A percentile compares a stretch with the other conserved stretches of the same genome.
These are phyloP conservation scores for Chondrostereum purpureum DNA, from an alignment of 1,284 basidiomycete species.

Conservation along the genomic window DNA sequence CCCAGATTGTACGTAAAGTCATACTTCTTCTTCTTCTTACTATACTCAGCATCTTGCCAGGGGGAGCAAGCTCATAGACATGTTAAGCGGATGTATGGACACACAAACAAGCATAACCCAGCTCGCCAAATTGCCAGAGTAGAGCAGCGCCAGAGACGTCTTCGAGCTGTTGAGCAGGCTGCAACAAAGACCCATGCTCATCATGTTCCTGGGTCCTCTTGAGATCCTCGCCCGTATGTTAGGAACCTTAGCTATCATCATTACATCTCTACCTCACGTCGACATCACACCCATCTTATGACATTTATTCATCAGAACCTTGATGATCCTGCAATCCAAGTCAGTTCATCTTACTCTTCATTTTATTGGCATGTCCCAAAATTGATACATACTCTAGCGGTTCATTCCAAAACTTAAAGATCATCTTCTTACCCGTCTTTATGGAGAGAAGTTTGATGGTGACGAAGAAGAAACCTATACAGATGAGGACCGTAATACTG, in stretches of 20 bases:
- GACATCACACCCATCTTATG: no score
- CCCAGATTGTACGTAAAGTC: constrained; percentile 14
- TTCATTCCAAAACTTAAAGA: constrained; percentile 24
- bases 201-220: neutral
- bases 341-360: no score
- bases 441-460: constrained; percentile 18
- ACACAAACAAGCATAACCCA: constrained; percentile 24
- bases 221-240: neutral
- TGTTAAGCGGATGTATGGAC: constrained; percentile 24
- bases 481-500: constrained; percentile 17
- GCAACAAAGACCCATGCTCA: neutral
- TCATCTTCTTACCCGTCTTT: constrained; percentile 22
- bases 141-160: constrained; percentile 10
- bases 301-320: no score
- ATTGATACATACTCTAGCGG: no score
- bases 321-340: no score
- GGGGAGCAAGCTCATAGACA: constrained; percentile 26
- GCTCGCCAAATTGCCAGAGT: constrained; percentile 20
- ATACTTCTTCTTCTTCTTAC: neutral
- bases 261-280: no score
- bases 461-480: constrained; percentile 21
- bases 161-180: neutral
- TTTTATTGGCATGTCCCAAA: no score
- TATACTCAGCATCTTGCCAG: constrained; percentile 12
- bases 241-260: no score